Evolutionary conservation across 202 grass and related monocot species (phyloP).

Genomic region (Zizania palustris): DNA sequence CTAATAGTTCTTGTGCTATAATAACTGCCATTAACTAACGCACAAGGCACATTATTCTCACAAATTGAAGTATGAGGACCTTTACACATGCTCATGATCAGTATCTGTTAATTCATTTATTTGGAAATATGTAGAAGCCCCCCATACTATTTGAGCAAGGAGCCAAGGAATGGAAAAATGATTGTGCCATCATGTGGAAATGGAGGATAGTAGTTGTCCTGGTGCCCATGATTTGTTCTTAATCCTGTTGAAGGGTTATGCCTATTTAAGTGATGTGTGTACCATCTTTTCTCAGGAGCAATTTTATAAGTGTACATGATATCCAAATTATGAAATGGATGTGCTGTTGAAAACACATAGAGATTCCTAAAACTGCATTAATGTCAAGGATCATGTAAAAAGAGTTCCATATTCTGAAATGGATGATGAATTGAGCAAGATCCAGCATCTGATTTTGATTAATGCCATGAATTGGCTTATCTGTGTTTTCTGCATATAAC

Average conservation of each 20-base stretch:
- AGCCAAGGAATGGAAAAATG: neutral
- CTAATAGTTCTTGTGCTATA: conserved; percentile 25
- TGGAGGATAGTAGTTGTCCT: neutral
- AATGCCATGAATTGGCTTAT: neutral
- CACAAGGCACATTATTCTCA: neutral
- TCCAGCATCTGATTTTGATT: neutral
- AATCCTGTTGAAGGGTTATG: neutral
- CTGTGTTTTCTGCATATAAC: neutral
- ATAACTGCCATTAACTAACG: neutral
- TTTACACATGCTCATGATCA: neutral
- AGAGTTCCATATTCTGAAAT: neutral
- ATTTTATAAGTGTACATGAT: conserved; percentile 19
- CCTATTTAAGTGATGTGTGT: neutral
- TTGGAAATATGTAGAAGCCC: neutral
- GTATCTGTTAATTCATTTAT: neutral
- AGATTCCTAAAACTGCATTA: neutral
- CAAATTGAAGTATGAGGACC: neutral
- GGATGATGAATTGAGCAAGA: neutral
- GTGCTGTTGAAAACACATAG: neutral
- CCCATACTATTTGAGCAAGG: neutral
- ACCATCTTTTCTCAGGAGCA: neutral
- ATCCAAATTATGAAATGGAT: conserved; percentile 11
- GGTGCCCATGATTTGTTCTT: conserved; percentile 10
- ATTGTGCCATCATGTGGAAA: neutral
- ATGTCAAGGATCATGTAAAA: neutral